Percentiles rank a stretch among this genome's conserved stretches.
phyloP scores from a whole-genome alignment of 768 basidiomycete genomes.

The Boletus huronensis region DNA sequence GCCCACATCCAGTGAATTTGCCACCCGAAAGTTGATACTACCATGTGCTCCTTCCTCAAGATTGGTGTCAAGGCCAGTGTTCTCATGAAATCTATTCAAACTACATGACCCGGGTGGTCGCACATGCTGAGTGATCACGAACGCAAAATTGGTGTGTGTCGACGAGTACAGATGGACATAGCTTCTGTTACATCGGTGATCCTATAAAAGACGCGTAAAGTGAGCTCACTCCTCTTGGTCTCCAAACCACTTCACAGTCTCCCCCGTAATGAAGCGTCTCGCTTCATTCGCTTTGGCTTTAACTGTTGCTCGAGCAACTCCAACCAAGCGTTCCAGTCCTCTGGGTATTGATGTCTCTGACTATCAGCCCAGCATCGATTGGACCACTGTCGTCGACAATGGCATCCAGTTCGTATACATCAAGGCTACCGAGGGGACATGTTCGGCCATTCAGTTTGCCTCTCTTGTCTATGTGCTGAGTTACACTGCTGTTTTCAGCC shows the following conservation, averaged over 20 bases:
- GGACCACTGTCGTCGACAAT: constrained; percentile 47
- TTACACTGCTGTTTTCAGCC: constrained; percentile 4
- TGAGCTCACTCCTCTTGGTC: neutral
- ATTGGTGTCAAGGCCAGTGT: neutral
- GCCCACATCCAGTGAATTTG: too few species aligned
- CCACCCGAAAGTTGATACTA: neutral
- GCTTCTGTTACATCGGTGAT: neutral
- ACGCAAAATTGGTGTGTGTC: neutral
- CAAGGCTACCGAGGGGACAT: constrained; percentile 65
- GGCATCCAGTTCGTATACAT: constrained; percentile 58
- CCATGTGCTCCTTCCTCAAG: neutral
- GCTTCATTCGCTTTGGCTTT: constrained; percentile 14
- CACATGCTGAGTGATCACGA: constrained; percentile 15
- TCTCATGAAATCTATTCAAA: constrained; percentile 7
- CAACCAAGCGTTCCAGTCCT: constrained; percentile 35
- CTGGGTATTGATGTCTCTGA: constrained; percentile 55
- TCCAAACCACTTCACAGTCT: neutral
- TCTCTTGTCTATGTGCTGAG: neutral
- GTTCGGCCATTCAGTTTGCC: constrained; percentile 28
- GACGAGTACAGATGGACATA: neutral
- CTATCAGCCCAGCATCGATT: constrained; percentile 49
- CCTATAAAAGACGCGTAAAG: constrained; percentile 12
- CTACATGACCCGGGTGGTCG: neutral
- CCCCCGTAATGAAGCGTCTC: constrained; percentile 20
- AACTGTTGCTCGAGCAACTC: constrained; percentile 13